phyloP scores from a whole-genome alignment of 2,329 filamentous ascomycete genomes.

The Lachnellula arida region DNA sequence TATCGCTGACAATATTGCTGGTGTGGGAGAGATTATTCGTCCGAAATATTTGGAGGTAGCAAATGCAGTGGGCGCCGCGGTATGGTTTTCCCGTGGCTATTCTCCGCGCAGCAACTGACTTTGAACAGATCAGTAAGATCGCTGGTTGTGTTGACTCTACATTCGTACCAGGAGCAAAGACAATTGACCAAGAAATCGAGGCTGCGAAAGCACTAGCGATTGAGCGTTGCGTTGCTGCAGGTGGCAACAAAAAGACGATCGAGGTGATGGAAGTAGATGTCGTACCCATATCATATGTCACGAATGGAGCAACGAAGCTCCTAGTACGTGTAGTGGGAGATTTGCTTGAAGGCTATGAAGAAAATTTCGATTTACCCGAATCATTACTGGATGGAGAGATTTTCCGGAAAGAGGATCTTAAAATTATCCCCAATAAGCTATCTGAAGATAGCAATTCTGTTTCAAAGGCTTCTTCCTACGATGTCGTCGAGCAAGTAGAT shows the following conservation, averaged over 20 bases:
- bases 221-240: slow-evolving; percentile 25
- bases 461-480: slow-evolving; percentile 25
- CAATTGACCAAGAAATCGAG: slow-evolving; percentile 24
- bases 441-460: background rate
- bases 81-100: slow-evolving; percentile 29
- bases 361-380: slow-evolving; percentile 6
- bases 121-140: slow-evolving; percentile 27
- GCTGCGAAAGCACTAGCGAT: slow-evolving; percentile 23
- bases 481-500: slow-evolving; percentile 21
- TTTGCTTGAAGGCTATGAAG: slow-evolving; percentile 18
- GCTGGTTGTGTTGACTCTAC: slow-evolving; percentile 27
- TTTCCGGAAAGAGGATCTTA: background rate
- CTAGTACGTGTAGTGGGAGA: slow-evolving; percentile 30
- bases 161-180: slow-evolving; percentile 21
- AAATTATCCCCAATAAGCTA: background rate
- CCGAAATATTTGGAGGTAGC: slow-evolving; percentile 51
- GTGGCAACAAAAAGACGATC: slow-evolving; percentile 24
- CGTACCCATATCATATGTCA: slow-evolving; percentile 28
- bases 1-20: slow-evolving; percentile 41
- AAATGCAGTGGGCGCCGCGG: slow-evolving; percentile 57
- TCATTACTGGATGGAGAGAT: slow-evolving; percentile 1
- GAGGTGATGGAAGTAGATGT: slow-evolving; percentile 29
- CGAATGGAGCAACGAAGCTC: slow-evolving; percentile 26
- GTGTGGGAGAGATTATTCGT: slow-evolving; percentile 46
- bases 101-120: background rate